Base-by-base conservation (phyloP, 371 early-diverging fungal species). In the Zychaea mexicana region DNA sequence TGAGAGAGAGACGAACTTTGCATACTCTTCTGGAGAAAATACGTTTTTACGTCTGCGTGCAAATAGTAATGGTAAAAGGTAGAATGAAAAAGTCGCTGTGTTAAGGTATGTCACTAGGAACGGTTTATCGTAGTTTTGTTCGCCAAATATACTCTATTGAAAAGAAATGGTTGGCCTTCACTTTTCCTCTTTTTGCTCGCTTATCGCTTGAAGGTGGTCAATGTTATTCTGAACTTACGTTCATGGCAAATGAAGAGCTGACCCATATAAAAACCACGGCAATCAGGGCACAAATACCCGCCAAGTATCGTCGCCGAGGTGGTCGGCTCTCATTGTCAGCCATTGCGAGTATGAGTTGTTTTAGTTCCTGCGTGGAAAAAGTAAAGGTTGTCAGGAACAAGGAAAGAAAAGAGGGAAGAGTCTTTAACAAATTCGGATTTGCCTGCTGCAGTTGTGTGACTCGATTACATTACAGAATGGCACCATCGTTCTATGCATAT, bases 241-340 rank as follows among this genome's bases (percentile, higher is more conserved):
- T 91, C 78, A 92, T 88, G 19, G 92, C 80, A 75, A 92, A 94
- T n/a, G 92, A 90, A 53, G 92, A 92, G 2, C 85, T 78, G 6
- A 92, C 92, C 94, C 94, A 94, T 58, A 94, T 90, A 60, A 89
- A 70, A 32, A 92, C 92, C 1, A 94, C 93, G 21, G 81, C 78
- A 27, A 91, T 73, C 38, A 92, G 74, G 12, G 87, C 79, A 3
- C 87, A 46, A 21, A 91, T 77, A 9, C 94, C 94, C 52, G 81
- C 46, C 19, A 70, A 73, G 62, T 81, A 86, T 30, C 82, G 78
- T 54, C 69, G 64, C 42, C 66, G 57, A 33, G 67, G 66, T 53
- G 63, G 74, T 49, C 47, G 42, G n/a, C 42, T 42, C 42, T 62
- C 26, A 24, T 8, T 49, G 49, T 49, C 49, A 49, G 49, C 24